Evolutionary conservation across 140 eudicot species (phyloP), one percentile per base, ranked within the genome.

Genomic region (Flaveria floridana): DNA sequence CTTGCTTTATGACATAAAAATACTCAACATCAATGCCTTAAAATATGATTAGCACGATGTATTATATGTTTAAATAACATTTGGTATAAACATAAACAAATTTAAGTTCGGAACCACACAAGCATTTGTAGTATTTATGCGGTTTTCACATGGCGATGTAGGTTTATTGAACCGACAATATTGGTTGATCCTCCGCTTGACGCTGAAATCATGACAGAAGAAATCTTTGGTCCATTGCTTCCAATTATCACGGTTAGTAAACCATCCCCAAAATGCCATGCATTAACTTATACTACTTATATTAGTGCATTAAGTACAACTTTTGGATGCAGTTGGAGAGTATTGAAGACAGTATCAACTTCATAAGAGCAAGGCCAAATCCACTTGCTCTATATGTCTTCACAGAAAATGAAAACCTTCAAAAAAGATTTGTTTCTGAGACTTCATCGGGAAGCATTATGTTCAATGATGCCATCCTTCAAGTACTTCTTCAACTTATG

Each of bases 201-300:
- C 23, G 76, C 97, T 77, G 74, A 71, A 77, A 88, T 94, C 71
- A 94, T 94, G 99, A 82, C 84, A 0, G 97, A 88, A 76, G 99
- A 94, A 77, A 88, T 94, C 41, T 94, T 94, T 65, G 99, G 99
- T 16, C 97, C 99, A 2, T 65, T 94, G 76, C 97, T 94, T 71
- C 99, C 99, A 0, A 71, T 94, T 42, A 90, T 94, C 56, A 90
- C 97, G 18, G 96, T 94, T 41, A 85, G 87, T 26, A 74, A 47
- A 20, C 25, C 6, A 47, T 57, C 56, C 42, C 65, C 26, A 50
- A 59, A 20, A 28, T 4, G 8, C 5, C 2, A 11, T 34, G 48
- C 67, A 15, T 62, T 71, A 25, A 52, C 15, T 21, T 37, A 20
- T 73, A 46, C 72, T 67, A 71, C 68, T 52, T 78, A 44, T 46